Conservation (phyloP, 2,329 filamentous ascomycete species). For the Colletotrichum sp. region DNA sequence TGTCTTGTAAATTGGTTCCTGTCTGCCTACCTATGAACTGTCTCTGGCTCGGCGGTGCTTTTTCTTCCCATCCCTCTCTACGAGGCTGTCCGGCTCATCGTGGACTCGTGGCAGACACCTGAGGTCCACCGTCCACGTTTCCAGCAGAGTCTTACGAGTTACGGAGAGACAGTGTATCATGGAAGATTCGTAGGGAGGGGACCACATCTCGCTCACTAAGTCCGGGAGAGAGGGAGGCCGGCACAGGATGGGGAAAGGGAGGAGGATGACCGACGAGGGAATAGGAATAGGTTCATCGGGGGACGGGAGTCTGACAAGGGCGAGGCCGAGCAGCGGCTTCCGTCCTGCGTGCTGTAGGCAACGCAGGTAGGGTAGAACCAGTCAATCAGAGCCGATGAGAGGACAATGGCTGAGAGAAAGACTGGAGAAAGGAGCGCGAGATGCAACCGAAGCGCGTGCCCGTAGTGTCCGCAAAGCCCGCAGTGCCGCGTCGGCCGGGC, state of each 20-base stretch:
- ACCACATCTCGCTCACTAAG: not conserved
- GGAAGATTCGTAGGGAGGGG: not conserved
- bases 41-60: not conserved
- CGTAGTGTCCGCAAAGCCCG: not conserved
- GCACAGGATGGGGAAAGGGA: not conserved
- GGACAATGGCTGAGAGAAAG: not conserved
- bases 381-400: not conserved
- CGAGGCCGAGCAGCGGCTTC: not conserved
- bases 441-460: constrained; percentile 12
- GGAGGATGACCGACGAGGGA: not conserved
- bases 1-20: not conserved
- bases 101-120: not conserved
- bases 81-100: not conserved
- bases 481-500: constrained; percentile 12
- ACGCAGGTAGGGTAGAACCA: not conserved
- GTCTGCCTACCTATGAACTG: not conserved
- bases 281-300: not conserved
- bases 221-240: not conserved
- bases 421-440: constrained; percentile 2
- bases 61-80: not conserved
- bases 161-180: not conserved
- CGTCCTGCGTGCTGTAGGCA: not conserved
- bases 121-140: not conserved
- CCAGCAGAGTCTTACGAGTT: not conserved
- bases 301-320: not conserved